These are phyloP conservation scores for Phytophthora constricta DNA, from an alignment of 352 stramenopile genomes.

Conservation along the genomic window DNA sequence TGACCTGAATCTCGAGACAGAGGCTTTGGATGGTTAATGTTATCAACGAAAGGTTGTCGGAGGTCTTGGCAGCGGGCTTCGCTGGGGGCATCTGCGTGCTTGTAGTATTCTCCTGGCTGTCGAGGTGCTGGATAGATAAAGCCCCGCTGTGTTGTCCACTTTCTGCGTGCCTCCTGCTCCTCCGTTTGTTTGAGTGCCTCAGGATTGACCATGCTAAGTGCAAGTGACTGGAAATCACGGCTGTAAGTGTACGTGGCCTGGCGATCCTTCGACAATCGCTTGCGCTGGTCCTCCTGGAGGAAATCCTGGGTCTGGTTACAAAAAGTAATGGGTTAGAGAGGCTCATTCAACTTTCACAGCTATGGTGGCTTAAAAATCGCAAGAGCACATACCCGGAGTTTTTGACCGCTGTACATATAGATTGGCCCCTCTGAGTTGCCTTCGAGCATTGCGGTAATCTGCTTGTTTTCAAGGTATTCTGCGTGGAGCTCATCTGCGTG, in stretches of 20 bases:
- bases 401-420: constrained; percentile 91
- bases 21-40: constrained; percentile 72
- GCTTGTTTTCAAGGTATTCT: constrained; percentile 51
- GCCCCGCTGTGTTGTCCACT: constrained; percentile 86
- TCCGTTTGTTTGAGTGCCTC: constrained; percentile 62
- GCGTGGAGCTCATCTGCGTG: constrained; percentile 34
- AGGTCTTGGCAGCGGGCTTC: constrained; percentile 87
- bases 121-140: constrained; percentile 89
- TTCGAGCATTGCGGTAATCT: constrained; percentile 36
- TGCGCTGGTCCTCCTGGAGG: constrained; percentile 81
- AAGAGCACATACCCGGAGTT: constrained; percentile 59
- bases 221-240: constrained; percentile 87
- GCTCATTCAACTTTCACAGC: not conserved
- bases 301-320: constrained; percentile 73
- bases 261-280: constrained; percentile 48
- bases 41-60: constrained; percentile 83
- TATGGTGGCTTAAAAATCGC: not conserved
- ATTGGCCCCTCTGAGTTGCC: constrained; percentile 43
- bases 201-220: constrained; percentile 80
- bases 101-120: constrained; percentile 71
- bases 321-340: not conserved
- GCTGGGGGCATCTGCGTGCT: constrained; percentile 72
- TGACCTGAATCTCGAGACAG: constrained; percentile 45
- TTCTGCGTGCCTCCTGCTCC: constrained; percentile 48
- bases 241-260: constrained; percentile 86